phyloP scores from a whole-genome alignment of 306 rosid species.

The Begonia masoniana region DNA sequence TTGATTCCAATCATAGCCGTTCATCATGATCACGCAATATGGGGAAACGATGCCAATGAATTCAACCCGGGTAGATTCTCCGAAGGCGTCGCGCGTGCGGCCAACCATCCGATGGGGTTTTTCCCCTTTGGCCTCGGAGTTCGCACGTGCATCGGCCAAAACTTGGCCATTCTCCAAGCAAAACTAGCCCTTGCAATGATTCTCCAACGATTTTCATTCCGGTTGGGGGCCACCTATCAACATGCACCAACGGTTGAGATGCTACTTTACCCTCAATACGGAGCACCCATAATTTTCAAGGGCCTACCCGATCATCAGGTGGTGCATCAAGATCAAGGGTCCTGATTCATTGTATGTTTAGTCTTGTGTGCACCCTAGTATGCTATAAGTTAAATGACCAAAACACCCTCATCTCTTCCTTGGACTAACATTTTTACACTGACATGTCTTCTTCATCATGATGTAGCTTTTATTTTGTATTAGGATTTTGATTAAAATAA shows the following conservation, averaged over 20 bases:
- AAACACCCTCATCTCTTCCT: conserved; percentile 16
- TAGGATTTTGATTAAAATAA: conserved; percentile 36
- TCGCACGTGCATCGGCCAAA: conserved; percentile 92
- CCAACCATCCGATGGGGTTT: conserved; percentile 69
- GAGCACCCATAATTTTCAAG: conserved; percentile 72
- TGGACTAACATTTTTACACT: background rate
- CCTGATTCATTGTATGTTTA: conserved; percentile 13
- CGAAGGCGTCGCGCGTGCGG: conserved; percentile 64
- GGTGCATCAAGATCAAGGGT: conserved; percentile 10
- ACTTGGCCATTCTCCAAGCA: conserved; percentile 72
- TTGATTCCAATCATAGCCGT: conserved; percentile 83
- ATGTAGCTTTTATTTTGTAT: conserved; percentile 26
- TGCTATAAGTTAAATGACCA: conserved; percentile 15
- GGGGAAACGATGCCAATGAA: conserved; percentile 81
- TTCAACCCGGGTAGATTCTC: conserved; percentile 85
- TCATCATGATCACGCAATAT: conserved; percentile 64
- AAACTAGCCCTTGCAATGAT: conserved; percentile 64
- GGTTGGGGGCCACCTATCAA: conserved; percentile 71
- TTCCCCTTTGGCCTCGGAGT: conserved; percentile 81
- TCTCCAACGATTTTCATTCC: conserved; percentile 70
- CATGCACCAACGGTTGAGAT: conserved; percentile 96
- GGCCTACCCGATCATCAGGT: conserved; percentile 10
- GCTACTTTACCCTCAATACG: conserved; percentile 87
- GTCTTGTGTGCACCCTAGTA: conserved; percentile 8
- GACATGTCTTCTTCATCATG: conserved; percentile 11